Conservation (phyloP, 495 filamentous ascomycete species). For the Penicillium lividum region DNA sequence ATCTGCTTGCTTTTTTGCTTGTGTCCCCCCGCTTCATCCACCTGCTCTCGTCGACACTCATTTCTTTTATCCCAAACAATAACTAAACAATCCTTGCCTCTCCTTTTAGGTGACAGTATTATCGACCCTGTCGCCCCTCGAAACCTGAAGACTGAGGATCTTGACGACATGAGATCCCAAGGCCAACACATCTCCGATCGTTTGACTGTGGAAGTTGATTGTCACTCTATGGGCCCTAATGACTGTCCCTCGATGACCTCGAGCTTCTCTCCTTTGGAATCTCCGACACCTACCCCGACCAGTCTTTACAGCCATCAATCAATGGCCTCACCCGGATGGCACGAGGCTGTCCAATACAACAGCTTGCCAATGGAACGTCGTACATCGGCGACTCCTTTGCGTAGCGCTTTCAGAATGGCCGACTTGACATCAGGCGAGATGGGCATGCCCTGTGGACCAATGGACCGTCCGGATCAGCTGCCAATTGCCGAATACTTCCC, state of each 20-base stretch:
- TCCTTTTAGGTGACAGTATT: slow-evolving; percentile 31
- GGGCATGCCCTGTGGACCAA: slow-evolving; percentile 34
- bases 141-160: slow-evolving; percentile 28
- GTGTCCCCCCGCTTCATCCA: slow-evolving; percentile 10
- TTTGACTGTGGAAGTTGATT: slow-evolving; percentile 48
- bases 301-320: slow-evolving; percentile 47
- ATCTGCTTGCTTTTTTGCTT: background rate
- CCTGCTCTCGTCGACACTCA: too few relatives aligned
- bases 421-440: slow-evolving; percentile 40
- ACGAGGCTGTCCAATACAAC: slow-evolving; percentile 35
- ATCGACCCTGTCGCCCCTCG: slow-evolving; percentile 27
- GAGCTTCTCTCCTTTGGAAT: slow-evolving; percentile 48
- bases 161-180: slow-evolving; percentile 46
- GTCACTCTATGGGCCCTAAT: slow-evolving; percentile 44
- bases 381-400: slow-evolving; percentile 38
- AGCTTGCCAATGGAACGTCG: slow-evolving; percentile 35
- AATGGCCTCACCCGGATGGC: slow-evolving; percentile 44
- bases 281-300: slow-evolving; percentile 46
- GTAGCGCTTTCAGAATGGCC: slow-evolving; percentile 42
- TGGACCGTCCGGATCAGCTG: slow-evolving; percentile 43
- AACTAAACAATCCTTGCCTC: background rate
- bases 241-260: slow-evolving; percentile 50
- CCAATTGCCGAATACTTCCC: slow-evolving; percentile 43
- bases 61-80: too few relatives aligned
- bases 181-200: slow-evolving; percentile 41